Evolutionary conservation across 116 monocot species (phyloP).

Genomic region (Phalaenopsis hybrid): DNA sequence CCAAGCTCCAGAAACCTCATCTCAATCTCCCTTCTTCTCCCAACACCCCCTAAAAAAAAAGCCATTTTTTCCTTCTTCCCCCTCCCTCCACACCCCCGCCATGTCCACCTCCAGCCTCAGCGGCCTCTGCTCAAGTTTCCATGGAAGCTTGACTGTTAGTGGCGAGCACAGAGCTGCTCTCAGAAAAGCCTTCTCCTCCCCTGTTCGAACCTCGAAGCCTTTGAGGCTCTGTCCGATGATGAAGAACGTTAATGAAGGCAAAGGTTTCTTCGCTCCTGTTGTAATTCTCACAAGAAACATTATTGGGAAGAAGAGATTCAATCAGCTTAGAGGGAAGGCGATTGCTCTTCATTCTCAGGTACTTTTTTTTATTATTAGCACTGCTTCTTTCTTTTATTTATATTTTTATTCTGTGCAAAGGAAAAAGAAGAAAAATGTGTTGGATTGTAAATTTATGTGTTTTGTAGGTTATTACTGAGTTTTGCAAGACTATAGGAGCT

Average conservation of each 20-base stretch:
- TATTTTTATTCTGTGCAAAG: too few relatives aligned
- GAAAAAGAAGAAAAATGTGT: too few relatives aligned
- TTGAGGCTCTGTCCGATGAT: conserved; percentile 12
- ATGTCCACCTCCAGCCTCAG: conserved; percentile 7
- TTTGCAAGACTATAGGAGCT: conserved; percentile 73
- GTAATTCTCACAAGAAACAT: conserved; percentile 27
- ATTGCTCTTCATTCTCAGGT: conserved; percentile 53
- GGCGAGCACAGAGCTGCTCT: conserved; percentile 11
- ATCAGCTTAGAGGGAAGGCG: conserved; percentile 48
- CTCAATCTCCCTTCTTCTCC: not conserved
- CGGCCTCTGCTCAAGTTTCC: conserved; percentile 1
- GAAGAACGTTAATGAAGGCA: conserved; percentile 44
- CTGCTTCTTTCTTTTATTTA: too few relatives aligned
- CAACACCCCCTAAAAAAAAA: not conserved
- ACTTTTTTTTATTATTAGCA: not conserved
- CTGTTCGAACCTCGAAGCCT: conserved; percentile 7
- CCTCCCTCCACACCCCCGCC: not conserved
- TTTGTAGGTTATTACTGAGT: conserved; percentile 67
- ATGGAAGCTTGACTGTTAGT: conserved; percentile 4
- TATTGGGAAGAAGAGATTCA: conserved; percentile 34
- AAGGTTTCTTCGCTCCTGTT: conserved; percentile 35
- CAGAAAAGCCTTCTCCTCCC: not conserved
- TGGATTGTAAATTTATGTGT: not conserved
- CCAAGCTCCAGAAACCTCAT: not conserved
- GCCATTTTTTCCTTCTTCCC: not conserved